Conservation (phyloP, 352 stramenopile genomes). For the Globisporangium mamillatum region DNA sequence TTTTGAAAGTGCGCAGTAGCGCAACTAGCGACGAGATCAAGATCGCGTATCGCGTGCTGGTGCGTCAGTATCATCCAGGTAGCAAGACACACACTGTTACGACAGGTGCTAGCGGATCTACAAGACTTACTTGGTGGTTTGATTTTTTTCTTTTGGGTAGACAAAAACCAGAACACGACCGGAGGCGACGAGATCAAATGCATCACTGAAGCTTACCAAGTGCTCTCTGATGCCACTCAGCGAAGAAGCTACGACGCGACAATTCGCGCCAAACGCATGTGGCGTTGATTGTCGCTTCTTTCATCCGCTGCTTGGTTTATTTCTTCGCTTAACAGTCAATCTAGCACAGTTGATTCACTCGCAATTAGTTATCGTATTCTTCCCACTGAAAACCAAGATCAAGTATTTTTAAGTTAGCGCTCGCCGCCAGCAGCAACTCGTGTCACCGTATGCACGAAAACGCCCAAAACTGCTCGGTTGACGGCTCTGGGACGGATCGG, state of each 20-base stretch:
- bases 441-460: constrained; percentile 56
- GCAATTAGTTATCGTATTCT: too few species aligned
- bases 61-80: constrained; percentile 7
- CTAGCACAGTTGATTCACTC: too few species aligned
- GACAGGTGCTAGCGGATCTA: not conserved
- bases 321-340: too few species aligned
- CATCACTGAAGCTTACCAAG: constrained; percentile 8
- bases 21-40: constrained; percentile 5
- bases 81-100: not conserved
- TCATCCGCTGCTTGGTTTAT: not conserved
- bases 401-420: too few species aligned
- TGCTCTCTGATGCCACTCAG: not conserved
- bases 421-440: not conserved
- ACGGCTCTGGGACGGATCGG: constrained; percentile 45
- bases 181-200: constrained; percentile 7
- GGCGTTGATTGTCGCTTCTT: not conserved
- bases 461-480: constrained; percentile 67
- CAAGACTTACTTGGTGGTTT: not conserved
- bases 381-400: too few species aligned
- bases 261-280: not conserved
- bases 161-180: constrained; percentile 1
- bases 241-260: not conserved
- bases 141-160: not conserved
- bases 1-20: not conserved
- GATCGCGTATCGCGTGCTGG: constrained; percentile 5